phyloP scores from a whole-genome alignment of 2,329 filamentous ascomycete genomes.

The Ceratocystis harringtonii region DNA sequence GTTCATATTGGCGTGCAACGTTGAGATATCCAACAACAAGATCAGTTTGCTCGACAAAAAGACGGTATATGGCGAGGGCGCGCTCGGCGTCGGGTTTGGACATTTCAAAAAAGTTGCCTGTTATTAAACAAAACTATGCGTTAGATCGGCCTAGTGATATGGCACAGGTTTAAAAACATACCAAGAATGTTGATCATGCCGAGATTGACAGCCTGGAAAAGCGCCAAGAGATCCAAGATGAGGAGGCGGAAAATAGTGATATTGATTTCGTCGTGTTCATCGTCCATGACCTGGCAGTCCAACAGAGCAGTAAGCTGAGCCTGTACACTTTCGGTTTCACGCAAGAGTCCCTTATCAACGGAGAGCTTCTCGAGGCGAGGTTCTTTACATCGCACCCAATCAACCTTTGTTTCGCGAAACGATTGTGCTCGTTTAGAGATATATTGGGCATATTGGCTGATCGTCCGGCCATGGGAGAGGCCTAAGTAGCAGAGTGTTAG shows the following conservation, averaged over 20 bases:
- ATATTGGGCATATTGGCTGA: constrained; percentile 80
- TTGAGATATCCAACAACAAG: constrained; percentile 80
- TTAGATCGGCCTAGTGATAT: not conserved
- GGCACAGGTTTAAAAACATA: constrained; percentile 29
- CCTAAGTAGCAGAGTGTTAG: constrained; percentile 34
- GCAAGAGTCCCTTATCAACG: constrained; percentile 79
- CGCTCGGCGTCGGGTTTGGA: constrained; percentile 85
- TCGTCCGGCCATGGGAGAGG: constrained; percentile 89
- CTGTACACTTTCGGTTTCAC: constrained; percentile 85
- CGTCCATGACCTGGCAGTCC: constrained; percentile 74
- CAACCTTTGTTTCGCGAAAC: constrained; percentile 69
- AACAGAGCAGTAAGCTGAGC: constrained; percentile 71
- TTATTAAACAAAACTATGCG: constrained; percentile 14
- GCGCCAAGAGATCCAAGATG: constrained; percentile 71
- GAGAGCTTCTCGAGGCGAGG: constrained; percentile 69
- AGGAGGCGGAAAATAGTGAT: constrained; percentile 84
- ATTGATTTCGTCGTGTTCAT: constrained; percentile 92
- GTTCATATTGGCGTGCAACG: constrained; percentile 76
- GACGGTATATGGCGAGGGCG: constrained; percentile 81
- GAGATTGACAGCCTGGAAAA: constrained; percentile 94
- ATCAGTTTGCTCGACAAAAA: constrained; percentile 83
- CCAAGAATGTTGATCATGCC: constrained; percentile 93
- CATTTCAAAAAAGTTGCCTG: constrained; percentile 97
- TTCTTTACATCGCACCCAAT: constrained; percentile 76
- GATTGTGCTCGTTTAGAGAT: constrained; percentile 67